Evolutionary conservation across 179 eudicot species (phyloP).

Genomic region (Camellia oleifera): DNA sequence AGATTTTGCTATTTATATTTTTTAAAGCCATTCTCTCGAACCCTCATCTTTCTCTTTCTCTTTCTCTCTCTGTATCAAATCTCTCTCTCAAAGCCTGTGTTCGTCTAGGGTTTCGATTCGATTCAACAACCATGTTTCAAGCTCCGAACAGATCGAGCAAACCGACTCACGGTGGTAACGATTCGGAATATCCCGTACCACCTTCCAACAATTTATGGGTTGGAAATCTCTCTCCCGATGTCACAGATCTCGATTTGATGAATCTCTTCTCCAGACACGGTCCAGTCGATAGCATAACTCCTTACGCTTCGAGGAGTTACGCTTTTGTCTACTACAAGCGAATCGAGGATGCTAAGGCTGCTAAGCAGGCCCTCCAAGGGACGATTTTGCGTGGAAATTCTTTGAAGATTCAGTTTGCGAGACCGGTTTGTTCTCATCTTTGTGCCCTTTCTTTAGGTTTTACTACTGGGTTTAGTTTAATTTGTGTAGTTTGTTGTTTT

Average conservation of each 20-base stretch:
- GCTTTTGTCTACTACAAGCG: slow-evolving; percentile 64
- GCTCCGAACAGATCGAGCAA: background rate
- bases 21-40: too few species aligned
- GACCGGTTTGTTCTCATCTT: slow-evolving; percentile 70
- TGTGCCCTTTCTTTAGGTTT: slow-evolving; percentile 17
- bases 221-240: slow-evolving; percentile 61
- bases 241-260: slow-evolving; percentile 54
- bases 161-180: slow-evolving; percentile 12
- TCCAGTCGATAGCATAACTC: slow-evolving; percentile 44
- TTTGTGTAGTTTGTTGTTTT: background rate
- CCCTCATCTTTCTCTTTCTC: too few species aligned
- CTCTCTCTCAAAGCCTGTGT: too few species aligned
- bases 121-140: background rate
- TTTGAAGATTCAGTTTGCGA: slow-evolving; percentile 81
- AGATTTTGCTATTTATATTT: too few species aligned
- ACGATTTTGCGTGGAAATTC: slow-evolving; percentile 42
- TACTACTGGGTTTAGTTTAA: background rate
- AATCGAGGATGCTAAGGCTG: slow-evolving; percentile 52
- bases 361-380: slow-evolving; percentile 56
- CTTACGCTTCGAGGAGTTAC: slow-evolving; percentile 65
- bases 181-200: slow-evolving; percentile 14
- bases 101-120: too few species aligned
- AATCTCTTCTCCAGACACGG: slow-evolving; percentile 59
- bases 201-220: slow-evolving; percentile 77
- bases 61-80: too few species aligned